A percentile compares a stretch with the other conserved stretches of the same genome.
phyloP scores from a whole-genome alignment of 371 early-diverging fungal genomes.

The Mycotypha africana region DNA sequence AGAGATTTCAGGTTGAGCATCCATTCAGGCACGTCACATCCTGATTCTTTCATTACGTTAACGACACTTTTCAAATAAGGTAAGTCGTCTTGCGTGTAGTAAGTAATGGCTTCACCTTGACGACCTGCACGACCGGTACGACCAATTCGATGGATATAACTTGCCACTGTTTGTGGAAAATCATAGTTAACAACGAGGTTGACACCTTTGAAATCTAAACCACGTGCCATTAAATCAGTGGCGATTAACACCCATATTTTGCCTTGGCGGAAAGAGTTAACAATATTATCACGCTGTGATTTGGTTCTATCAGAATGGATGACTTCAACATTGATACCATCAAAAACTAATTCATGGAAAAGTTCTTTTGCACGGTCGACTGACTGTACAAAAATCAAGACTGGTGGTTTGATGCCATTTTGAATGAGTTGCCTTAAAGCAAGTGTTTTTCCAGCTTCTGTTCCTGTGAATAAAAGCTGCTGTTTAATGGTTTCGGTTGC shows the following conservation, averaged over 20 bases:
- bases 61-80: constrained; percentile 86
- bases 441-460: constrained; percentile 90
- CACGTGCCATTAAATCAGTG: constrained; percentile 96
- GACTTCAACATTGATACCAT: constrained; percentile 95
- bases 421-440: constrained; percentile 87
- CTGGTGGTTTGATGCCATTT: constrained; percentile 83
- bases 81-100: constrained; percentile 91
- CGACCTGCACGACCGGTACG: constrained; percentile 93
- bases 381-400: constrained; percentile 92
- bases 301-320: constrained; percentile 93
- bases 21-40: constrained; percentile 96
- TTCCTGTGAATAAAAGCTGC: constrained; percentile 86
- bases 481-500: constrained; percentile 92
- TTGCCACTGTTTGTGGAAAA: constrained; percentile 89
- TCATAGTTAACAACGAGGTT: constrained; percentile 94
- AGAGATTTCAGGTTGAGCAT: constrained; percentile 85
- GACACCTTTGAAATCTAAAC: constrained; percentile 93
- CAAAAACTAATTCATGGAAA: constrained; percentile 92
- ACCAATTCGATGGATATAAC: constrained; percentile 93
- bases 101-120: constrained; percentile 76
- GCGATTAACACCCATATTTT: constrained; percentile 94
- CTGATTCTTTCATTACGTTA: constrained; percentile 94
- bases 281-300: constrained; percentile 85
- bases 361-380: constrained; percentile 94
- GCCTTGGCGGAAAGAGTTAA: constrained; percentile 86